These are phyloP conservation scores for Aspergillus aculeatinus DNA, from an alignment of 2,329 filamentous ascomycete species.

Conservation along the genomic window DNA sequence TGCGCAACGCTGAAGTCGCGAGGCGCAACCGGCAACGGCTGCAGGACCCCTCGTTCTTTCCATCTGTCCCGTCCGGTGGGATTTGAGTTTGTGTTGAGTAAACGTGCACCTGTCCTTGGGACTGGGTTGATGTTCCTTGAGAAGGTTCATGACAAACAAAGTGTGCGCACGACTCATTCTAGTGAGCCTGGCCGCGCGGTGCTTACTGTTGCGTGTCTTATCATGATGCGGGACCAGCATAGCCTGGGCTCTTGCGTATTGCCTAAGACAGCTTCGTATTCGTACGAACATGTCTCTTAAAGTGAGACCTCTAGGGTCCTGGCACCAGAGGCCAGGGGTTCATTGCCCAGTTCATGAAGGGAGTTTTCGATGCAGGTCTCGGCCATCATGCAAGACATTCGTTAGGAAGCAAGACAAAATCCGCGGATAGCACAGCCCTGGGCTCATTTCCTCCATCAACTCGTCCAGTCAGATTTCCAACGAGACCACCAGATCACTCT, in stretches of 20 bases:
- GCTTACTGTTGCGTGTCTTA: background rate
- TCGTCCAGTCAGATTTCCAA: background rate
- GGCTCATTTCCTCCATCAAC: background rate
- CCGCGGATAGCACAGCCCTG: background rate
- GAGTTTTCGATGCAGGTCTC: background rate
- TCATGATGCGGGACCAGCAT: background rate
- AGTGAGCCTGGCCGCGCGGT: background rate
- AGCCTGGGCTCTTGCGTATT: background rate
- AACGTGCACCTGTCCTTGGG: conserved; percentile 3
- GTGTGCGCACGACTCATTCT: background rate
- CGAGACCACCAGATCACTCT: background rate
- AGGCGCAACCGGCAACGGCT: conserved; percentile 79
- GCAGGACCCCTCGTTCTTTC: conserved; percentile 76
- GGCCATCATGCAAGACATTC: background rate
- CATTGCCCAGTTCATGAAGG: background rate
- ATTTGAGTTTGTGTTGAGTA: conserved; percentile 24
- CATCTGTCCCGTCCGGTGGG: conserved; percentile 71
- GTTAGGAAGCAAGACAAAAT: background rate
- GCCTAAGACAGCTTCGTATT: background rate
- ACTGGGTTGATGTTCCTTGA: background rate
- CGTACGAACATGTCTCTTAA: too few relatives aligned
- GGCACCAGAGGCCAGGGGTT: too few relatives aligned
- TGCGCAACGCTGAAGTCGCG: conserved; percentile 73
- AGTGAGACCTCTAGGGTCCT: too few relatives aligned
- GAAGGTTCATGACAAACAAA: background rate